Evolutionary conservation across 108 stramenopile genomes (phyloP).

Genomic region (Nitzschia sp.): DNA sequence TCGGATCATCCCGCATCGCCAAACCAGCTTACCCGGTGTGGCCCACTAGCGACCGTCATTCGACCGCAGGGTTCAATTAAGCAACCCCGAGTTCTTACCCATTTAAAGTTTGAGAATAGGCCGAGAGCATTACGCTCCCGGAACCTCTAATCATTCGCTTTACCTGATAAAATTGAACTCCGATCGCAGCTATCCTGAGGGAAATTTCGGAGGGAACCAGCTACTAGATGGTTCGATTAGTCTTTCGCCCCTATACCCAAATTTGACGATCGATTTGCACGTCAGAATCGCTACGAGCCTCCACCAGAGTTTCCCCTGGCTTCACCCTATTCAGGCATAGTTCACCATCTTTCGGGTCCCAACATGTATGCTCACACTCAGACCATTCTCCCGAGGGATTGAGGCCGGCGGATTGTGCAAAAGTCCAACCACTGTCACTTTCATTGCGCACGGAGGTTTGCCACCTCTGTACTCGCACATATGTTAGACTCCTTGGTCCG

Average conservation of each 20-base stretch:
- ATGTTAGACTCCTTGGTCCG: conserved; percentile 96
- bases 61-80: conserved; percentile 90
- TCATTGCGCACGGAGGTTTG: conserved; percentile 89
- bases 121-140: conserved; percentile 87
- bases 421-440: conserved; percentile 84
- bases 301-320: conserved; percentile 96
- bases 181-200: conserved; percentile 93
- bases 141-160: conserved; percentile 98
- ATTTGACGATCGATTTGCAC: conserved; percentile 95
- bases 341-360: conserved; percentile 97
- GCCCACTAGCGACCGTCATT: conserved; percentile 95
- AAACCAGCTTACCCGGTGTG: conserved; percentile 95
- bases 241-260: conserved; percentile 98
- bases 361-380: conserved; percentile 93
- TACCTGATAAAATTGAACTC: conserved; percentile 93
- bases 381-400: conserved; percentile 84
- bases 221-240: conserved; percentile 97
- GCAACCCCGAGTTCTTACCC: conserved; percentile 92
- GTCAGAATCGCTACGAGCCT: conserved; percentile 94
- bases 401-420: conserved; percentile 91
- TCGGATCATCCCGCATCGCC: conserved; percentile 98
- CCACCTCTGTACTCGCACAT: conserved; percentile 91
- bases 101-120: conserved; percentile 99
- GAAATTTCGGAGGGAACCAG: conserved; percentile 97
- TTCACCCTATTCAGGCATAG: conserved; percentile 96